Evolutionary conservation across 306 rosid species (phyloP), one percentile per base, ranked within the genome.

Genomic region (Castanopsis chinensis): DNA sequence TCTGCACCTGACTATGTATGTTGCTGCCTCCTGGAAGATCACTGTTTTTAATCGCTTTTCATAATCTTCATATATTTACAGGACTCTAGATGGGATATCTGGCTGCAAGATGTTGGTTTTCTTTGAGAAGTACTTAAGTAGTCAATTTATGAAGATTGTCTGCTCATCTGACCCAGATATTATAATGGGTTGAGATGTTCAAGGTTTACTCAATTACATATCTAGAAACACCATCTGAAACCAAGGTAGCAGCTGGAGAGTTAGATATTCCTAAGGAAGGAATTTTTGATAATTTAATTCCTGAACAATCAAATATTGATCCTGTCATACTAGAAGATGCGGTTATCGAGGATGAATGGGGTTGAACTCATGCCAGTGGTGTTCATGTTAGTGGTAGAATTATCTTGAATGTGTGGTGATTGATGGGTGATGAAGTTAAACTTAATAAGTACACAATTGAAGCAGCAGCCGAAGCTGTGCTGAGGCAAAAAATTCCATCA

Each of bases 281-380:
- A 41, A 67, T 77, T 33, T 76, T 81, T 78, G 92, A 83, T 73
- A 78, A 76, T 76, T 72, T 81, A 61, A 68, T 72, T 81, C 75
- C 82, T 32, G 94, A 92, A 71, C 70, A 81, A 20, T 87, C 81
- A 73, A 37, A 73, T 86, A 69, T 73, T 60, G 91, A 91, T 87
- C 72, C 84, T 70, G 81, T 82, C 76, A 78, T 54, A 13, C 78
- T 76, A 84, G 97, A 88, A 79, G 87, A 84, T 87, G 77, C 88
- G 67, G 72, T 92, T 85, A 86, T 94, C 53, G 91, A 87, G 85
- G 99, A 94, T 91, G 97, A 94, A 86, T 94, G 97, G 97, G 99
- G 97, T 37, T 82, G 97, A 61, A 91, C 99, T 68, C 99, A 91
- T 92, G 93, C 91, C 25, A 94, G 97, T 32, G 97, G 99, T 80